Conservation (phyloP, 345 rosid genomes). For the Erysimum cheiranthoides region DNA sequence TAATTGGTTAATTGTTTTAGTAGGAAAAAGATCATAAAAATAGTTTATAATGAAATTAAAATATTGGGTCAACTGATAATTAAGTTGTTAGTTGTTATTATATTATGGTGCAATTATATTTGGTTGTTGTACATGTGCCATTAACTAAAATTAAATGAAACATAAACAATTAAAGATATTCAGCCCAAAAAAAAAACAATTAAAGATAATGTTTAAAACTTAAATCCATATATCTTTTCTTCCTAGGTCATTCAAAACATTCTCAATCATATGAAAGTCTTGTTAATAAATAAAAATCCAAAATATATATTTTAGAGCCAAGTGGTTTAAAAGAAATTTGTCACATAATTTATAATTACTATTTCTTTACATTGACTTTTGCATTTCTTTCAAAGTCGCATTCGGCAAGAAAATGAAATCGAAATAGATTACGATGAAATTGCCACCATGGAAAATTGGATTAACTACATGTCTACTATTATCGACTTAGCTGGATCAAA, state of each 20-base stretch:
- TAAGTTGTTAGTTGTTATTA: not conserved
- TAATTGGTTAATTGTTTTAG: not conserved
- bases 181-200: too few species aligned
- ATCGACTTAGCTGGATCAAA: constrained; percentile 38
- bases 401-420: not conserved
- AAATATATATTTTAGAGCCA: constrained; percentile 1
- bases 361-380: constrained; percentile 7
- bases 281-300: not conserved
- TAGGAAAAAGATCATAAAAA: not conserved
- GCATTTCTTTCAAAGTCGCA: constrained; percentile 5
- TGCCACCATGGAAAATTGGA: not conserved
- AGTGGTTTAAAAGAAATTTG: constrained; percentile 12
- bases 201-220: constrained; percentile 13
- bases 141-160: constrained; percentile 25
- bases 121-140: constrained; percentile 42
- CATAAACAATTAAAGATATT: constrained; percentile 20
- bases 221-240: not conserved
- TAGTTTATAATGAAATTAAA: constrained; percentile 4
- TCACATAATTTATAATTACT: not conserved
- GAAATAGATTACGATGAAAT: constrained; percentile 5
- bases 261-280: constrained; percentile 31
- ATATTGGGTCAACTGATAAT: constrained; percentile 17
- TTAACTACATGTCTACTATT: constrained; percentile 19
- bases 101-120: constrained; percentile 27
- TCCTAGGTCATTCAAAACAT: not conserved